Base-by-base conservation (phyloP, 2,329 filamentous ascomycete species). In the Neonectria coccinea region DNA sequence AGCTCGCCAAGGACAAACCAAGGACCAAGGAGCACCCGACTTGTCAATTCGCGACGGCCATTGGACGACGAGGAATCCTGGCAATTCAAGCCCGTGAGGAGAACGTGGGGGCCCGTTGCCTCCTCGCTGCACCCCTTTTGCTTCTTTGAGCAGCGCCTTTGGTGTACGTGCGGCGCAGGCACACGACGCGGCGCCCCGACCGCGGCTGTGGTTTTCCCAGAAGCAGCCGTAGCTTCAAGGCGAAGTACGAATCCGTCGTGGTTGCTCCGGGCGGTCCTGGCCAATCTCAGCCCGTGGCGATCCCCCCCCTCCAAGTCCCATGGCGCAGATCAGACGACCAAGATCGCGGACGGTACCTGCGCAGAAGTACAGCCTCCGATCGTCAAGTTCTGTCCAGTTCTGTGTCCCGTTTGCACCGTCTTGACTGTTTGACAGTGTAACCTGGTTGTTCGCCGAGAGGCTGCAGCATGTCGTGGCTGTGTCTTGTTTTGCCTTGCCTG, bases 331-430 rank as follows among this genome's bases (percentile, higher is more conserved):
- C 70, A 72, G 68, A 48, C 61, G 70, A 72, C 70, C 63, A 61
- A 64, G 69, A 65, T 69, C 63, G 67, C 55, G 59, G 56, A 68
- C 56, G 61, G 70, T 72, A 72, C 70, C 70, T 72, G 70, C 70
- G 73, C 73, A 50, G 64, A 59, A 29, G 36, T 36, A 18, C 39
- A 50, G 41, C 44, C 45, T 56, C 48, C 56, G 31, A 55, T 51
- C 29, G 8, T 20, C 53, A 18, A 11, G 36, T 42, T 20, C 12
- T 42, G 44, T 44, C 27, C 16, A 50, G n/a, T 56, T 50, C 45
- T 44, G 41, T 16, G 27, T 29, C 27, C 27, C 5, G 36, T 16
- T 4, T 39, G 36, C 36, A 39, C 33, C 5, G 14, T 12, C 31
- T 33, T 11, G 31, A 12, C 48, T 45, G 27, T 22, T 41, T 44